These are phyloP conservation scores for Nicotiana undulata DNA, from an alignment of 257 asterid genomes.

Conservation along the genomic window DNA sequence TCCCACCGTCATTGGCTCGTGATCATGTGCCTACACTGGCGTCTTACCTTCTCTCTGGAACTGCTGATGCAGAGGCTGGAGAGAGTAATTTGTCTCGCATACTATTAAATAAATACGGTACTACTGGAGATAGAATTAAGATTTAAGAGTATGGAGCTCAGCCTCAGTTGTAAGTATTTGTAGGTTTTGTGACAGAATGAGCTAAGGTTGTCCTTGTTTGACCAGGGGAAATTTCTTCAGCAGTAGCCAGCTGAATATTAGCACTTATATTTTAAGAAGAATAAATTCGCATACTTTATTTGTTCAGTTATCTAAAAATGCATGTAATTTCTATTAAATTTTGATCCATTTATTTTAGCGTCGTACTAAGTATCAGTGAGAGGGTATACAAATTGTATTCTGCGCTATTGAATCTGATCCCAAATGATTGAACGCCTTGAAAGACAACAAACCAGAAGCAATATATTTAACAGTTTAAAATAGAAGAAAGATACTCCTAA, in stretches of 20 bases:
- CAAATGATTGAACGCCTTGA: too few relatives aligned
- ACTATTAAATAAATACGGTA: too few relatives aligned
- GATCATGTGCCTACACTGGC: conserved; percentile 18
- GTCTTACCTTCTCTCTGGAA: conserved; percentile 4
- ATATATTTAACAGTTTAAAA: too few relatives aligned
- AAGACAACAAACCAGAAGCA: too few relatives aligned
- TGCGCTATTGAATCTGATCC: too few relatives aligned
- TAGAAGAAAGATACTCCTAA: too few relatives aligned
- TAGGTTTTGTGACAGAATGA: background rate
- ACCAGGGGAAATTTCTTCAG: background rate
- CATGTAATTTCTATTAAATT: too few relatives aligned
- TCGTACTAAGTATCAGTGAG: too few relatives aligned
- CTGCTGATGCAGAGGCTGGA: background rate
- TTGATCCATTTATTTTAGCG: too few relatives aligned
- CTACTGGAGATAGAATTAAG: background rate
- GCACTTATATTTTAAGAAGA: background rate
- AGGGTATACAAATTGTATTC: too few relatives aligned
- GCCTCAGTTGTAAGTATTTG: background rate
- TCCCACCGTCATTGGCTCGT: background rate
- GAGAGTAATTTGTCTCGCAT: background rate
- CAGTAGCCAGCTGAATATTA: background rate
- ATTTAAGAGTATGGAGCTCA: background rate
- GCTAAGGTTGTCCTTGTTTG: too few relatives aligned
- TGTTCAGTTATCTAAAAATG: too few relatives aligned
- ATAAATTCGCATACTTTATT: background rate